These are phyloP conservation scores for Typha latifolia DNA, from an alignment of 176 grass and related monocot species.

Conservation along the genomic window DNA sequence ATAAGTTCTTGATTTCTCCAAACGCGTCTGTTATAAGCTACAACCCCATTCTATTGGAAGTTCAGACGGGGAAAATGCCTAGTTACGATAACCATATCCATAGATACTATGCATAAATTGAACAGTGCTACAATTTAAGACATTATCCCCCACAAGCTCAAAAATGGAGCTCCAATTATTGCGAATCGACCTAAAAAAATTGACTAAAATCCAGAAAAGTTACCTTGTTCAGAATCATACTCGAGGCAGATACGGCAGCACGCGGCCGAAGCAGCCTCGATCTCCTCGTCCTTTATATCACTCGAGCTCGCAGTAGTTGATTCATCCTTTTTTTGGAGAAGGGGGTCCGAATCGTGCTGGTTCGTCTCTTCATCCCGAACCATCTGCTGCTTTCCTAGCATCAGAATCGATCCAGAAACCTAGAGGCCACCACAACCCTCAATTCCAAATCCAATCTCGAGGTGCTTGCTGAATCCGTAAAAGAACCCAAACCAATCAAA, in stretches of 20 bases:
- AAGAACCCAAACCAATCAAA: too few relatives aligned
- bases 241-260: slow-evolving; percentile 97
- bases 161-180: not conserved
- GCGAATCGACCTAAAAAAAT: not conserved
- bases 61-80: not conserved
- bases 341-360: slow-evolving; percentile 27
- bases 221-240: slow-evolving; percentile 58
- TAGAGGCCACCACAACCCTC: not conserved
- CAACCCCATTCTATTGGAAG: not conserved
- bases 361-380: slow-evolving; percentile 16
- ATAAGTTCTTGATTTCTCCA: not conserved
- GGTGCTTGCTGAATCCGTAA: too few relatives aligned
- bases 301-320: slow-evolving; percentile 11
- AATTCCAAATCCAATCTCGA: too few relatives aligned
- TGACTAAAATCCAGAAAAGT: slow-evolving; percentile 9
- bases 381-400: not conserved
- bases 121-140: not conserved
- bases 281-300: slow-evolving; percentile 75
- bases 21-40: not conserved
- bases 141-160: not conserved
- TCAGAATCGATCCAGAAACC: not conserved
- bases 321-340: slow-evolving; percentile 28
- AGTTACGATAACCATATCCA: not conserved
- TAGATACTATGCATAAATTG: not conserved
- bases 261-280: slow-evolving; percentile 42